These are phyloP conservation scores for Aspergillus quadrilineatus DNA, from an alignment of 2,329 filamentous ascomycete species.

Conservation along the genomic window DNA sequence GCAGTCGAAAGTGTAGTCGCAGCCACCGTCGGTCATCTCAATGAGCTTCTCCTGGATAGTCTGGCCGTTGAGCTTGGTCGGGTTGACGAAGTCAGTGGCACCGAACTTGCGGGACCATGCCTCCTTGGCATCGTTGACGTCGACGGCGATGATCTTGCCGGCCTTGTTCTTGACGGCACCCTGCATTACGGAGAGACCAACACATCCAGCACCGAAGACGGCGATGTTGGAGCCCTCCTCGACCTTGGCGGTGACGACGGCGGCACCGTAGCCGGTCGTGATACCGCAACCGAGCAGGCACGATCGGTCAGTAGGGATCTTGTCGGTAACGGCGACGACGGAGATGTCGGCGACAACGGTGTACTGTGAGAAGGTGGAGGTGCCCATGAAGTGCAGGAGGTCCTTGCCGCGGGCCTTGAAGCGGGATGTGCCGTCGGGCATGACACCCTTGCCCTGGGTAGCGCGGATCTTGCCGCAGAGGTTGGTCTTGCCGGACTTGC, in stretches of 20 bases:
- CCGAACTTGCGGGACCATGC: constrained; percentile 92
- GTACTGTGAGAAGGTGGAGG: constrained; percentile 97
- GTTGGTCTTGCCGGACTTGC: constrained; percentile 98
- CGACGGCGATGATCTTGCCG: constrained; percentile 61
- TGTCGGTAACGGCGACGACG: constrained; percentile 84
- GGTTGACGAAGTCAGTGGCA: constrained; percentile 96
- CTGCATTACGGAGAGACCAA: constrained; percentile 92
- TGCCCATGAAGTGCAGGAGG: constrained; percentile 98
- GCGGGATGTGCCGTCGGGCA: constrained; percentile 94
- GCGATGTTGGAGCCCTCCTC: constrained; percentile 88
- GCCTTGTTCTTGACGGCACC: constrained; percentile 84
- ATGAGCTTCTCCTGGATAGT: constrained; percentile 88
- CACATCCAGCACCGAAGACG: constrained; percentile 92
- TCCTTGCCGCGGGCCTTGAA: constrained; percentile 95
- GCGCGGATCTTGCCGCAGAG: constrained; percentile 98
- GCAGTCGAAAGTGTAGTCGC: constrained; percentile 99
- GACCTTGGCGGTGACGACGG: constrained; percentile 86
- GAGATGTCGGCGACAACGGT: constrained; percentile 98
- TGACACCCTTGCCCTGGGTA: constrained; percentile 91
- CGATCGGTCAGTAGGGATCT: constrained; percentile 92
- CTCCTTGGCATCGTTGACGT: constrained; percentile 87
- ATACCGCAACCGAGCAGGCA: constrained; percentile 97
- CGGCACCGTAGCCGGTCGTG: constrained; percentile 96
- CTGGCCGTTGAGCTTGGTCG: constrained; percentile 70
- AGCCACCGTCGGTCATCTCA: constrained; percentile 96